These are phyloP conservation scores for Platismatia glauca DNA, from an alignment of 495 filamentous ascomycete genomes.

Conservation along the genomic window DNA sequence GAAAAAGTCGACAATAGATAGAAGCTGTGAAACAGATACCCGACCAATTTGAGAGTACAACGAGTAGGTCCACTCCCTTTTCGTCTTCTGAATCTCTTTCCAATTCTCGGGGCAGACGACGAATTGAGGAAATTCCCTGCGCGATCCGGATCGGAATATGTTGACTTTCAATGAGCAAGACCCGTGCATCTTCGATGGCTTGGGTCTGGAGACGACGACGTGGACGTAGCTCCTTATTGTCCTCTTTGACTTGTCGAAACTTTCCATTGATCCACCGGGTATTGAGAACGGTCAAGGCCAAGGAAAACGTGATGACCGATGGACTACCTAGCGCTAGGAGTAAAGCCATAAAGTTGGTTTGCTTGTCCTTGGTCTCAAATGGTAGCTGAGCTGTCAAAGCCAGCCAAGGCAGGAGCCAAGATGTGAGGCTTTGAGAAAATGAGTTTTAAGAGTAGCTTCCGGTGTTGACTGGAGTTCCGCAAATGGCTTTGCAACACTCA, in stretches of 20 bases:
- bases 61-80: conserved; percentile 12
- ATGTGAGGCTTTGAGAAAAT: background rate
- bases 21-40: conserved; percentile 1
- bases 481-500: background rate
- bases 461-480: background rate
- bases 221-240: background rate
- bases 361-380: conserved; percentile 6
- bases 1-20: conserved; percentile 8
- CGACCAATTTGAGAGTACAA: conserved; percentile 6
- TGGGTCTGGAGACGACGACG: background rate
- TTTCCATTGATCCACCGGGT: conserved; percentile 3
- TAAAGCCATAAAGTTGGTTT: conserved; percentile 1
- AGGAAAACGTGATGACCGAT: background rate
- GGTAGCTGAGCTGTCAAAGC: conserved; percentile 8
- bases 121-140: conserved; percentile 7
- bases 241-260: background rate
- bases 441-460: background rate
- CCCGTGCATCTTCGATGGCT: conserved; percentile 6
- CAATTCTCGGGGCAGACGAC: conserved; percentile 8
- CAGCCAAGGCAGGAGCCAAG: conserved; percentile 10
- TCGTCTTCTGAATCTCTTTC: background rate
- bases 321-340: conserved; percentile 1
- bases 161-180: conserved; percentile 6
- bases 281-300: background rate
- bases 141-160: conserved; percentile 5